These are phyloP conservation scores for Lichtheimia corymbifera DNA, from an alignment of 371 early-diverging fungal species.

Conservation along the genomic window DNA sequence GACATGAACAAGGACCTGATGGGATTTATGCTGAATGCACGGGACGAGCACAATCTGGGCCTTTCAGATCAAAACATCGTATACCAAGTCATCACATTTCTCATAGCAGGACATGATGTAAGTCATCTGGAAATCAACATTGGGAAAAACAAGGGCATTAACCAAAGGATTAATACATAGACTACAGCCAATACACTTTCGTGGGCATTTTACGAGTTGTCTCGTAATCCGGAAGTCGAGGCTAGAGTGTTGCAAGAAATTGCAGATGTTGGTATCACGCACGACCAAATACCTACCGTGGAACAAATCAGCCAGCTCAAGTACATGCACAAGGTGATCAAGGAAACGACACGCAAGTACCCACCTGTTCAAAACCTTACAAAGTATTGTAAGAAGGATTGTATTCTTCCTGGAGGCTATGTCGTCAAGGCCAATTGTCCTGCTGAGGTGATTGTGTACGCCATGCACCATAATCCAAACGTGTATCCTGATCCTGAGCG, in stretches of 20 bases:
- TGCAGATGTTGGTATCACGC: conserved; percentile 44
- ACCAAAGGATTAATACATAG: background rate
- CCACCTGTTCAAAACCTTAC: conserved; percentile 46
- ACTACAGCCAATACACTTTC: conserved; percentile 52
- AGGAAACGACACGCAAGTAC: conserved; percentile 56
- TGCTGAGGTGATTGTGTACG: conserved; percentile 26
- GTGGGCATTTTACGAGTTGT: conserved; percentile 48
- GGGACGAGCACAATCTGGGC: conserved; percentile 38
- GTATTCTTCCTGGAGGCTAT: conserved; percentile 50
- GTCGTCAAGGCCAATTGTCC: conserved; percentile 22
- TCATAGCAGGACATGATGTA: conserved; percentile 58
- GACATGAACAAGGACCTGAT: conserved; percentile 49
- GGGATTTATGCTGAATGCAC: conserved; percentile 60
- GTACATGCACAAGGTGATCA: conserved; percentile 46
- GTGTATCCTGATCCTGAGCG: conserved; percentile 46
- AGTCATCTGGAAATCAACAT: conserved; percentile 3
- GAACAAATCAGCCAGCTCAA: conserved; percentile 51
- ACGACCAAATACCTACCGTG: conserved; percentile 34
- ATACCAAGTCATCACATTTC: conserved; percentile 60
- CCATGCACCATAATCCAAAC: conserved; percentile 47
- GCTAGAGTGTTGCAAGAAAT: conserved; percentile 54
- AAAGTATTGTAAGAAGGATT: conserved; percentile 55
- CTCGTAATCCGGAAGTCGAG: conserved; percentile 45
- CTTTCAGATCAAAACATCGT: conserved; percentile 54
- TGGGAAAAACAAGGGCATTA: background rate